Conservation (phyloP, 352 stramenopile genomes). For the Phytophthora syringae region DNA sequence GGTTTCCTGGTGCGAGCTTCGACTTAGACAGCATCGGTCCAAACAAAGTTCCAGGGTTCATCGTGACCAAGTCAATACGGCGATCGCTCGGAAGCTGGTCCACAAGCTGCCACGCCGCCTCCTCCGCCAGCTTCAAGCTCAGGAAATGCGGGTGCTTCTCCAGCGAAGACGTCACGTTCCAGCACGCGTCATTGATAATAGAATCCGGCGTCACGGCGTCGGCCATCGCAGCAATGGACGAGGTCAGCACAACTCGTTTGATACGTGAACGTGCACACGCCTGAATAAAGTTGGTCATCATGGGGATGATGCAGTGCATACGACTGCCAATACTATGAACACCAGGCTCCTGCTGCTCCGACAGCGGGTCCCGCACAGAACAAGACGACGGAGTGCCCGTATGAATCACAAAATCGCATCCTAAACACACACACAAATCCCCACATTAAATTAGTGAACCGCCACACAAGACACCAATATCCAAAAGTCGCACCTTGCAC, state of each 20-base stretch:
- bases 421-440: constrained; percentile 22
- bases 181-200: constrained; percentile 86
- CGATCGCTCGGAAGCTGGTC: constrained; percentile 84
- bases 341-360: constrained; percentile 83
- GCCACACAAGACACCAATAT: background rate
- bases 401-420: constrained; percentile 91
- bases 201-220: constrained; percentile 78
- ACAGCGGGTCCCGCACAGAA: constrained; percentile 85
- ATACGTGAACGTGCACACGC: constrained; percentile 80
- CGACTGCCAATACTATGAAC: constrained; percentile 90
- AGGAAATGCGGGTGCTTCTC: constrained; percentile 90
- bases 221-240: constrained; percentile 86
- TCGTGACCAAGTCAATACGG: constrained; percentile 87
- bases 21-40: constrained; percentile 82
- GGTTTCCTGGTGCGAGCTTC: constrained; percentile 85
- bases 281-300: constrained; percentile 94
- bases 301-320: constrained; percentile 92
- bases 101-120: constrained; percentile 88
- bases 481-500: constrained; percentile 59
- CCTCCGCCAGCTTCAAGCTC: constrained; percentile 87
- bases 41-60: constrained; percentile 88
- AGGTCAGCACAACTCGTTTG: constrained; percentile 87
- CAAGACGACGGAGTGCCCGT: constrained; percentile 88
- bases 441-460: constrained; percentile 3
- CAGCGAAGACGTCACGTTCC: constrained; percentile 86